Conservation (phyloP, 805 yeast species). For the Pichia paraexigua region DNA sequence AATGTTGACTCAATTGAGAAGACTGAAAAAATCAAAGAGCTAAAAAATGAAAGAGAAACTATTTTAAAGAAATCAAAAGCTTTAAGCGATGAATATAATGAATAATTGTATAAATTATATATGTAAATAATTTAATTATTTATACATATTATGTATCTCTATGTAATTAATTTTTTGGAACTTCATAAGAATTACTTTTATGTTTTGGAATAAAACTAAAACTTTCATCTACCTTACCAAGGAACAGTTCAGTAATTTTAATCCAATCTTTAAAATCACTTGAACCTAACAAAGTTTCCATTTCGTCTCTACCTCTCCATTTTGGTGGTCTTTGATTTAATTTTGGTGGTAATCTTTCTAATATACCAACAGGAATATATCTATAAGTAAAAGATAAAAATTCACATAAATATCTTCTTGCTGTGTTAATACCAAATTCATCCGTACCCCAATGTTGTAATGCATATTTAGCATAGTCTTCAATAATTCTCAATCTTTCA, state of each 20-base stretch:
- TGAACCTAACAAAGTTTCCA: constrained; percentile 84
- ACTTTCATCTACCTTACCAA: constrained; percentile 72
- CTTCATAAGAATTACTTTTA: constrained; percentile 74
- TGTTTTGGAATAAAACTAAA: constrained; percentile 90
- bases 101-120: not conserved
- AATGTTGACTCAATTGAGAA: not conserved
- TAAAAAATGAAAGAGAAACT: constrained; percentile 55
- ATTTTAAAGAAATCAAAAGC: constrained; percentile 68
- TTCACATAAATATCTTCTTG: constrained; percentile 90
- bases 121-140: not conserved
- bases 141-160: not conserved
- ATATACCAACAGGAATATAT: constrained; percentile 87
- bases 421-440: constrained; percentile 81
- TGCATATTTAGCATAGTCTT: constrained; percentile 67
- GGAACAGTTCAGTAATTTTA: constrained; percentile 87
- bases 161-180: constrained; percentile 1
- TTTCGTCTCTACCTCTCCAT: constrained; percentile 88
- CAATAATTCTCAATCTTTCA: constrained; percentile 74
- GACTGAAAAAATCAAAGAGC: constrained; percentile 44
- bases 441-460: constrained; percentile 98
- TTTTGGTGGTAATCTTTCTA: constrained; percentile 81
- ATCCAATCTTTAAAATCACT: constrained; percentile 91
- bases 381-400: constrained; percentile 90
- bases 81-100: constrained; percentile 57
- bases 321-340: constrained; percentile 89